phyloP scores from a whole-genome alignment of 805 yeast genomes.

The Wickerhamiella musiphila region DNA sequence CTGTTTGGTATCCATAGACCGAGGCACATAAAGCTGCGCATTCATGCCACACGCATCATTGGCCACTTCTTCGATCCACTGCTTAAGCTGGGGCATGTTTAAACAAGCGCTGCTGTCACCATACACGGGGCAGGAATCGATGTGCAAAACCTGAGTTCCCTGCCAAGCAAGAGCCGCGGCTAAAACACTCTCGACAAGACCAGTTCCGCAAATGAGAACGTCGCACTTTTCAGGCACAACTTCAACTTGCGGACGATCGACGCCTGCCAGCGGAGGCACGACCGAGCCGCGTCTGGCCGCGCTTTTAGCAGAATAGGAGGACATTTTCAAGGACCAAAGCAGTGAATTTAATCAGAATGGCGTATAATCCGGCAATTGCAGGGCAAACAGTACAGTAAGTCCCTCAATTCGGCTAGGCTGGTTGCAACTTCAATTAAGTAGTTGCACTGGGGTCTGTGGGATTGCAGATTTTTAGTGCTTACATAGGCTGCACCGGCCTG shows the following conservation, averaged over 20 bases:
- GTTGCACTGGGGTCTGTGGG: neutral
- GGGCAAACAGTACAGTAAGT: no score
- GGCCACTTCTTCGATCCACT: slow-evolving; percentile 68
- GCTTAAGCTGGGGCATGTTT: slow-evolving; percentile 67
- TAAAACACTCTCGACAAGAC: slow-evolving; percentile 67
- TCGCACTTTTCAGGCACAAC: slow-evolving; percentile 51
- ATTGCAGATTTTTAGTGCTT: slow-evolving; percentile 3
- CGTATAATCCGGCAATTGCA: neutral
- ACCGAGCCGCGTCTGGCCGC: slow-evolving; percentile 23
- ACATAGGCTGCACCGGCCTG: neutral
- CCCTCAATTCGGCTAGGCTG: no score
- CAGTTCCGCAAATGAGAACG: slow-evolving; percentile 84
- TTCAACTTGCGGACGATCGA: slow-evolving; percentile 19
- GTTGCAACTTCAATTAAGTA: neutral
- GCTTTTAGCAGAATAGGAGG: slow-evolving; percentile 24
- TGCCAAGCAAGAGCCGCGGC: slow-evolving; percentile 97
- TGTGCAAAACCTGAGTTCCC: slow-evolving; percentile 86
- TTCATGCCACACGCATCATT: slow-evolving; percentile 29
- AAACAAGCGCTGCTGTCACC: slow-evolving; percentile 81
- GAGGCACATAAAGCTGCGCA: slow-evolving; percentile 68
- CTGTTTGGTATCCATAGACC: slow-evolving; percentile 26
- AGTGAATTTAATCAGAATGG: neutral
- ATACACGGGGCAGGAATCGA: slow-evolving; percentile 69
- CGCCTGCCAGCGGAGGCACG: slow-evolving; percentile 25
- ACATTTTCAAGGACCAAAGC: slow-evolving; percentile 18